phyloP scores from a whole-genome alignment of 1,139 yeast genomes.

The Zygosaccharomyces sapae region DNA sequence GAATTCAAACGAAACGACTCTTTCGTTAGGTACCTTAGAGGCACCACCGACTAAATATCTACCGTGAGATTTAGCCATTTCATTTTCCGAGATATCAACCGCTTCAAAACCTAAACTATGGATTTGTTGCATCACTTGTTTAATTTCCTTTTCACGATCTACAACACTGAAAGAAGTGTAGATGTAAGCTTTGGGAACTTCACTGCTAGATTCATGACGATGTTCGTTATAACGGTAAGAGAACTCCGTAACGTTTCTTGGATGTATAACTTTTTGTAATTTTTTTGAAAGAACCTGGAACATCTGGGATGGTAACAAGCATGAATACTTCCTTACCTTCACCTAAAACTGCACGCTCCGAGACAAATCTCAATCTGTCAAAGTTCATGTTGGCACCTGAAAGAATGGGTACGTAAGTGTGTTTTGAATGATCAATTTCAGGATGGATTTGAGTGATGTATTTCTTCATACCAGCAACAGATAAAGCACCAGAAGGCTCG shows the following conservation, averaged over 20 bases:
- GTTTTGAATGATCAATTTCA: constrained; percentile 64
- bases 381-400: constrained; percentile 99
- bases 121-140: constrained; percentile 43
- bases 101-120: constrained; percentile 58
- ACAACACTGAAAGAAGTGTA: constrained; percentile 83
- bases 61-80: constrained; percentile 93
- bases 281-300: constrained; percentile 80
- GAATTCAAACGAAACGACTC: constrained; percentile 80
- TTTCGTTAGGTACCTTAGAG: constrained; percentile 62
- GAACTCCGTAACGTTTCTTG: constrained; percentile 89
- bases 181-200: constrained; percentile 59
- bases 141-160: constrained; percentile 59
- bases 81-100: constrained; percentile 82
- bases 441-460: constrained; percentile 59
- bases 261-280: constrained; percentile 70
- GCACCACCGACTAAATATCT: constrained; percentile 94
- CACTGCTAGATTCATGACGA: constrained; percentile 38
- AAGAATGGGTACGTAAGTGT: constrained; percentile 76
- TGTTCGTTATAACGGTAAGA: constrained; percentile 68
- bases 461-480: constrained; percentile 91
- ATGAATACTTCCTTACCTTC: constrained; percentile 95
- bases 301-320: constrained; percentile 84
- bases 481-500: constrained; percentile 95
- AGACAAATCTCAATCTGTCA: constrained; percentile 91
- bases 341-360: constrained; percentile 96